phyloP scores from a whole-genome alignment of 768 basidiomycete genomes.

The Tephrocybe sp. region DNA sequence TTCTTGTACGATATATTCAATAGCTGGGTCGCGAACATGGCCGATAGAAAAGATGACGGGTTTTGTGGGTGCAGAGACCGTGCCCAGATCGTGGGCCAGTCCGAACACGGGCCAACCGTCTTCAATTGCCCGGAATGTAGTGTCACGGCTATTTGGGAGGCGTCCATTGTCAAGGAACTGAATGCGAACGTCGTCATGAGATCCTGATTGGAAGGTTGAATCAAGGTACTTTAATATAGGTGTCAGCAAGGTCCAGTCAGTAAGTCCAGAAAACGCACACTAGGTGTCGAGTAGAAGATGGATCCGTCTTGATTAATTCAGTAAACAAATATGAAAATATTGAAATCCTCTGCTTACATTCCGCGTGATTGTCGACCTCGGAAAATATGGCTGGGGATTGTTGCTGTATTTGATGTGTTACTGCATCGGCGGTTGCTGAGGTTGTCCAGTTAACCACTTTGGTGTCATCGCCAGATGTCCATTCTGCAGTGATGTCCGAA shows the following conservation, averaged over 20 bases:
- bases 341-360: slow-evolving; percentile 32
- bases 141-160: slow-evolving; percentile 54
- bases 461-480: slow-evolving; percentile 19
- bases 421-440: slow-evolving; percentile 13
- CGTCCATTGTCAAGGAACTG: slow-evolving; percentile 56
- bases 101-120: slow-evolving; percentile 66
- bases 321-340: background rate
- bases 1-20: slow-evolving; percentile 42
- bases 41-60: slow-evolving; percentile 47
- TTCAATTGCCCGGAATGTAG: slow-evolving; percentile 54
- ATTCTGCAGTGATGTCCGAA: slow-evolving; percentile 57
- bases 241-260: background rate
- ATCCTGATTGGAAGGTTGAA: slow-evolving; percentile 57
- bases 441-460: slow-evolving; percentile 54
- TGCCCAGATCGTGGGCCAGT: slow-evolving; percentile 57
- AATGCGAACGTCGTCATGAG: slow-evolving; percentile 51
- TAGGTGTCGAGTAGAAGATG: slow-evolving; percentile 58
- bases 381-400: slow-evolving; percentile 10
- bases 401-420: slow-evolving; percentile 15
- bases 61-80: slow-evolving; percentile 32
- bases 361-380: slow-evolving; percentile 48
- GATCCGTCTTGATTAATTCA: slow-evolving; percentile 49
- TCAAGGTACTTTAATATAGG: slow-evolving; percentile 32
- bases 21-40: slow-evolving; percentile 49
- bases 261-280: slow-evolving; percentile 31